Percentiles rank a stretch among this genome's conserved stretches.
phyloP scores from a whole-genome alignment of 495 filamentous ascomycete species.

The Hyaloscypha bicolor region DNA sequence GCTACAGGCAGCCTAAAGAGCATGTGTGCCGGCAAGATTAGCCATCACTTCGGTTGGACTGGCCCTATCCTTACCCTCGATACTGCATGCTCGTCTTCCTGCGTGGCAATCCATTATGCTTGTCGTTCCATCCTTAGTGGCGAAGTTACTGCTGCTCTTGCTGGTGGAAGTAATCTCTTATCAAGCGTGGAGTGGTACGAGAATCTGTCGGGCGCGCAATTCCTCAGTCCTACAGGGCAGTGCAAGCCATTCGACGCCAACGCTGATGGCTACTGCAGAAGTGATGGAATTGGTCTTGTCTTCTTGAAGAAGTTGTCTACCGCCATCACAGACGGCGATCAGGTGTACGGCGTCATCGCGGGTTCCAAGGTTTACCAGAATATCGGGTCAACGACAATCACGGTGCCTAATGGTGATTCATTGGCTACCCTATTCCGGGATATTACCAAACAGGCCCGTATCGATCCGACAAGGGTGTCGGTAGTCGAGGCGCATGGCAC shows the following conservation, averaged over 20 bases:
- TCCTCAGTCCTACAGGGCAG: conserved; percentile 42
- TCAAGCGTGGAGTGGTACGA: conserved; percentile 26
- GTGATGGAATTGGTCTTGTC: conserved; percentile 62
- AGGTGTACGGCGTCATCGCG: conserved; percentile 63
- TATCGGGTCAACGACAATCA: conserved; percentile 58
- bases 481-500: conserved; percentile 50
- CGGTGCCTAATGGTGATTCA: conserved; percentile 56
- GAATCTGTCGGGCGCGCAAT: conserved; percentile 36
- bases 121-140: conserved; percentile 73
- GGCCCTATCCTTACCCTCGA: conserved; percentile 72
- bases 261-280: conserved; percentile 68
- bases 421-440: conserved; percentile 57
- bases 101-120: conserved; percentile 64
- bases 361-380: conserved; percentile 61
- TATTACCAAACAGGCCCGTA: conserved; percentile 43
- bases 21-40: conserved; percentile 57
- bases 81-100: conserved; percentile 84
- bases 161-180: conserved; percentile 19
- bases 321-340: conserved; percentile 56
- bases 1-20: conserved; percentile 32
- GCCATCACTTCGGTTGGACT: conserved; percentile 57
- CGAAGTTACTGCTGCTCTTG: conserved; percentile 43
- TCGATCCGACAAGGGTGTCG: conserved; percentile 44
- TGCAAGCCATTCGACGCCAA: conserved; percentile 62
- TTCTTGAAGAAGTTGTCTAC: conserved; percentile 62